Percentiles rank a stretch among this genome's conserved stretches.
Conservation (phyloP, 805 yeast species). For the Schwanniomyces yamadae region DNA sequence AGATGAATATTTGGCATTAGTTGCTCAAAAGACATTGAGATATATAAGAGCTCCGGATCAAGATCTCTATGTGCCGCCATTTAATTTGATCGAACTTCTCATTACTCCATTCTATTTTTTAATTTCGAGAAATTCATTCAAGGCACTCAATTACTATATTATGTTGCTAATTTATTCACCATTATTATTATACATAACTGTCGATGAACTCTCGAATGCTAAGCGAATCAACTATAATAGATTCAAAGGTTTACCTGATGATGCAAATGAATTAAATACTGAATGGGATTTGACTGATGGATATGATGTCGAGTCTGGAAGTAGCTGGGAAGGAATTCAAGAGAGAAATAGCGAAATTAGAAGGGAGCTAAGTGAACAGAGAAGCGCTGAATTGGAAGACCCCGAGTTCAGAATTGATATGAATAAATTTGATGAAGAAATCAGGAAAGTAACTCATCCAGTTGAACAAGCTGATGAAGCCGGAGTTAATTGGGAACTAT, state of each 20-base stretch:
- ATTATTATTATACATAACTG: slow-evolving; percentile 55
- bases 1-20: slow-evolving; percentile 80
- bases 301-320: slow-evolving; percentile 38
- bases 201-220: slow-evolving; percentile 65
- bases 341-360: slow-evolving; percentile 38
- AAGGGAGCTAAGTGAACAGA: slow-evolving; percentile 47
- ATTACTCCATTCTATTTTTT: slow-evolving; percentile 31
- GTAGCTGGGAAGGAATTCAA: slow-evolving; percentile 37
- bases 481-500: slow-evolving; percentile 67
- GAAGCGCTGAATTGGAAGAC: slow-evolving; percentile 64
- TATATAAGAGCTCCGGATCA: slow-evolving; percentile 88
- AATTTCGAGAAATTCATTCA: slow-evolving; percentile 33
- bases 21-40: slow-evolving; percentile 79
- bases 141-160: slow-evolving; percentile 48
- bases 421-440: slow-evolving; percentile 48
- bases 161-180: slow-evolving; percentile 74
- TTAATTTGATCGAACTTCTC: slow-evolving; percentile 65
- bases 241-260: slow-evolving; percentile 62
- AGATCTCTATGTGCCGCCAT: slow-evolving; percentile 81
- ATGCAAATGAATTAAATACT: slow-evolving; percentile 72
- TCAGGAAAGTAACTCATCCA: slow-evolving; percentile 56
- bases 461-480: slow-evolving; percentile 51
- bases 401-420: slow-evolving; percentile 61
- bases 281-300: slow-evolving; percentile 89
- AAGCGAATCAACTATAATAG: slow-evolving; percentile 72